Conservation (phyloP, 345 rosid genomes). For the Eucalyptus sideroxylon region DNA sequence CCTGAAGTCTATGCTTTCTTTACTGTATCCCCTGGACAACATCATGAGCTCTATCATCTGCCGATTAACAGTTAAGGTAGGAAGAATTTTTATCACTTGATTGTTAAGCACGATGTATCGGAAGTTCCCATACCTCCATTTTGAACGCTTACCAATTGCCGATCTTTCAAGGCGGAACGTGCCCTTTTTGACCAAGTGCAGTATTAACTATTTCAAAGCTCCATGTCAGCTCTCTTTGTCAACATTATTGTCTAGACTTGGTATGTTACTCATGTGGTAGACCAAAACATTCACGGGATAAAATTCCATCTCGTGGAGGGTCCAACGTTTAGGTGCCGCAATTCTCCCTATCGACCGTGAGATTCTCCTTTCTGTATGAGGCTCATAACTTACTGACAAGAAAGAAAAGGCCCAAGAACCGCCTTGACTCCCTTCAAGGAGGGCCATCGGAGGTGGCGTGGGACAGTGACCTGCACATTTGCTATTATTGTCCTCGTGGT, state of each 20-base stretch:
- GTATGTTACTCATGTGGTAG: neutral
- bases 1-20: neutral
- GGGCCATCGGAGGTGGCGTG: neutral
- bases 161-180: neutral
- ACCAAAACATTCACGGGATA: neutral
- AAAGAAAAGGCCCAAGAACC: neutral
- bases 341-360: neutral
- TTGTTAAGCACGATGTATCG: neutral
- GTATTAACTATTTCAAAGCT: neutral
- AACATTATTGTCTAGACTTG: neutral
- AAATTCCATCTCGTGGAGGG: neutral
- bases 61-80: neutral
- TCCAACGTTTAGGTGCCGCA: neutral
- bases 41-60: neutral
- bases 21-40: neutral
- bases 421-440: neutral
- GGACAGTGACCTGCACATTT: neutral
- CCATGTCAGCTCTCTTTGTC: neutral
- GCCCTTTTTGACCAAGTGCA: neutral
- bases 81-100: neutral
- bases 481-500: neutral
- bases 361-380: neutral
- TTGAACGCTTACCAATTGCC: neutral
- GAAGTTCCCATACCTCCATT: neutral
- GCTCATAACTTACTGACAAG: neutral